phyloP scores from a whole-genome alignment of 1,284 basidiomycete genomes.

The Stygiomarasmius scandens region DNA sequence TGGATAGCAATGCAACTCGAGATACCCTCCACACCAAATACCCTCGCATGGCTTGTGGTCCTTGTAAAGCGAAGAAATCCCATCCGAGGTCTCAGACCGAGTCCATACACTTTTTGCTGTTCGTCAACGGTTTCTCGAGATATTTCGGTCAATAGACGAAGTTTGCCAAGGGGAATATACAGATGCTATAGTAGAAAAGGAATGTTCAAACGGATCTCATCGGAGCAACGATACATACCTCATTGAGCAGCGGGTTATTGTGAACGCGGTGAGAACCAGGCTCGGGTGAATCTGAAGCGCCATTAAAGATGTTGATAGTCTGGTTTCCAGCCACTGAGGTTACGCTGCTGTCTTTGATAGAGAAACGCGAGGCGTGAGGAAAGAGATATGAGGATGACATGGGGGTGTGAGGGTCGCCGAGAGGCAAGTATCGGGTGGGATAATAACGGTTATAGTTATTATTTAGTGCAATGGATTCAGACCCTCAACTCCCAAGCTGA shows the following conservation, averaged over 20 bases:
- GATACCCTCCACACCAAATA: neutral
- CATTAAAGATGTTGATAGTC: neutral
- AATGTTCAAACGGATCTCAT: no score
- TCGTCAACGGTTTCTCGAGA: neutral
- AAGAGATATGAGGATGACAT: neutral
- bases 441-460: no score
- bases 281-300: no score
- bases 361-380: neutral
- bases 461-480: no score
- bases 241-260: no score
- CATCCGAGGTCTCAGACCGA: neutral
- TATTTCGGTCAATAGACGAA: neutral
- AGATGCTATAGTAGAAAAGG: neutral
- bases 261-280: no score
- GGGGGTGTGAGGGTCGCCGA: no score
- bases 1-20: neutral
- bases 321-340: neutral
- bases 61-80: neutral
- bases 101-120: neutral
- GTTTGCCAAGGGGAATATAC: neutral
- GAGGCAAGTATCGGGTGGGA: no score
- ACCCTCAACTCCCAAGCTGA: no score
- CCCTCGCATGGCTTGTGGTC: neutral
- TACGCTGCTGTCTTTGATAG: neutral
- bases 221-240: no score